Evolutionary conservation across 1,284 basidiomycete species (phyloP).

Genomic region (Heimioporus retisporus): DNA sequence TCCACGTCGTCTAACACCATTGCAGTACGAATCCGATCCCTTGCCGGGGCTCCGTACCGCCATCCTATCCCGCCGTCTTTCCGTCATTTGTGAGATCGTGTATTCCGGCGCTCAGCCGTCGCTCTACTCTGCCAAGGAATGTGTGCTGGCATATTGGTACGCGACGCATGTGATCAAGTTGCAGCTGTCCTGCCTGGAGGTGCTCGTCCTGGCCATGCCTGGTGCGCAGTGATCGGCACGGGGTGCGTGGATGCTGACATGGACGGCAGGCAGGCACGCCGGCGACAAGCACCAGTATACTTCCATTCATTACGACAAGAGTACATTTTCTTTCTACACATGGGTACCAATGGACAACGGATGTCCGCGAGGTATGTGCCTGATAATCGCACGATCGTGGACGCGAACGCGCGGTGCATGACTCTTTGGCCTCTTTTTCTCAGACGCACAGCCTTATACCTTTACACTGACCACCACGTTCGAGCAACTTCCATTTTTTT

Average conservation of each 20-base stretch:
- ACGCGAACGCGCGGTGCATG: no score
- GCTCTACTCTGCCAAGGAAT: conserved; percentile 75
- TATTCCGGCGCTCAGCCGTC: conserved; percentile 83
- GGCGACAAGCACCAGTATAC: conserved; percentile 62
- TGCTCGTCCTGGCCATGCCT: conserved; percentile 52
- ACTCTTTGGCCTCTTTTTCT: no score
- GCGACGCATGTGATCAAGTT: conserved; percentile 61
- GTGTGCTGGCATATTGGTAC: conserved; percentile 82
- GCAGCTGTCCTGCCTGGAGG: conserved; percentile 66
- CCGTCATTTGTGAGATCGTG: conserved; percentile 73
- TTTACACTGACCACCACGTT: no score
- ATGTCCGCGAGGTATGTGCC: no score
- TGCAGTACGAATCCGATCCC: conserved; percentile 41
- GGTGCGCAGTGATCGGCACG: conserved; percentile 35
- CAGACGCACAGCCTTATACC: no score
- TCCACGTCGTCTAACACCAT: conserved; percentile 18
- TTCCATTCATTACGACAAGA: conserved; percentile 20
- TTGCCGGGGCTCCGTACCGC: conserved; percentile 51
- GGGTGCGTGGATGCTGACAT: background rate
- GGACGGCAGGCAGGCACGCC: conserved; percentile 51
- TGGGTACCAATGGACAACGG: no score
- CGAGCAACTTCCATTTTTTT: no score
- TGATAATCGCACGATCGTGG: no score
- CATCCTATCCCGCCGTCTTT: conserved; percentile 67
- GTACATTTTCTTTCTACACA: no score